Base-by-base conservation (phyloP, 306 rosid genomes). In the Glycine latifolia region DNA sequence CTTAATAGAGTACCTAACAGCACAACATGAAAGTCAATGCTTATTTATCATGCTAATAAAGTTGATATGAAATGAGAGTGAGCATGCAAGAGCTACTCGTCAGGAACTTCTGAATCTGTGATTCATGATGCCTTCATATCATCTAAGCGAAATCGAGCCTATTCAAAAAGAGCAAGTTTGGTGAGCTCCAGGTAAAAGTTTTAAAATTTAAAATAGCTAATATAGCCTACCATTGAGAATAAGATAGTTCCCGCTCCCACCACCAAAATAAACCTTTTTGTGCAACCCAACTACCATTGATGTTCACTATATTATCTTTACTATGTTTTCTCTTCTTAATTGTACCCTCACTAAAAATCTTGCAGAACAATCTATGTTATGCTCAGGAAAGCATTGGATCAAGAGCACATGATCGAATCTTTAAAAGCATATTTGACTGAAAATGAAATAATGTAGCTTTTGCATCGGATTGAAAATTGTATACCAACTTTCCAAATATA, bases 101-200 rank as follows among this genome's bases (percentile, higher is more conserved):
- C 55, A 11, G 7, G 33, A 63, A 53, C 47, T 68, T 72, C 39
- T 62, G 71, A 44, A 75, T 33, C 68, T 47, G 10, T 50, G 46
- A 39, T 82, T 85, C 68, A 89, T 53, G 92, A 89, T 2, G 93
- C 97, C 91, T 92, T 96, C 85, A 93, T 59, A 0, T 93, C 98
- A 85, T 96, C 98, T 93, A 96, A 81, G 80, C 98, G 94, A 33
- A 92, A 82, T 6, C 97, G 89, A 73, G 91, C 92, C 99, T 96
- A 91, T 65, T 58, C 60, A 81, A 86, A 11, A 79, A 78, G 13
- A 73, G 61, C 10, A 72, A 82, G 68, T 52, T 56, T 41, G 3
- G 5, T 37, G 71, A 65, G 6, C 7, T 33, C 16, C 9, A 33
- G 41, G 2, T 63, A 31, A 69, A 82, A 43, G 55, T 44, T 71